Evolutionary conservation across 148 eudicot genomes (phyloP), one percentile per base, ranked within the genome.

Genomic region (Fagopyrum tataricum): DNA sequence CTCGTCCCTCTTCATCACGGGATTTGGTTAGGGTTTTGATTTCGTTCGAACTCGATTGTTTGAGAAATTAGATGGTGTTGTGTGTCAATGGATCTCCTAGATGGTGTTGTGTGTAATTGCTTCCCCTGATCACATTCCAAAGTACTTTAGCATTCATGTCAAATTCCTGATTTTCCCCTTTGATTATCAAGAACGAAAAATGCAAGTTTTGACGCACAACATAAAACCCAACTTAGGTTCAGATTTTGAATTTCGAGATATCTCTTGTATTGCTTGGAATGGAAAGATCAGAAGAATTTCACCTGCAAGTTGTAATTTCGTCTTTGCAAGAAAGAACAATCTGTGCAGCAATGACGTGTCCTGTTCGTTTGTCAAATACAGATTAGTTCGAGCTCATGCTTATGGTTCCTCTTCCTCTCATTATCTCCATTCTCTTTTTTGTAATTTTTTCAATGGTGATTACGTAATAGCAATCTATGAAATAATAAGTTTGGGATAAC

Each of bases 341-440:
- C 72, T 79, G 18, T 76, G 79, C 51, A 79, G 85, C 73, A 82
- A 82, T 73, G 77, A 76, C 44, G 78, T 82, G 40, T 74, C 83
- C 56, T 72, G 79, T 52, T 76, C 89, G 0, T 74, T 88, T 4
- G 73, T 78, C 44, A 90, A 83, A 85, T 76, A 80, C 56, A 84
- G 88, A 92, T 84, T 87, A 85, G 74, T 85, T 85, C 86, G 75
- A 76, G 81, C 85, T 80, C 96, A 85, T 73, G 74, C 87, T 78
- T 81, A 78, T 79, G 95, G 95, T 90, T 37, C 14, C 17, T 46
- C 18, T n/a, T n/a, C n/a, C n/a, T n/a, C n/a, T n/a, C n/a, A n/a
- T n/a, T n/a, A n/a, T n/a, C n/a, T n/a, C n/a, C n/a, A n/a, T n/a
- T n/a, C n/a, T n/a, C n/a, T n/a, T n/a, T n/a, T n/a, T n/a, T n/a